phyloP scores from a whole-genome alignment of 768 basidiomycete genomes.

The Infundibulicybe gibba region DNA sequence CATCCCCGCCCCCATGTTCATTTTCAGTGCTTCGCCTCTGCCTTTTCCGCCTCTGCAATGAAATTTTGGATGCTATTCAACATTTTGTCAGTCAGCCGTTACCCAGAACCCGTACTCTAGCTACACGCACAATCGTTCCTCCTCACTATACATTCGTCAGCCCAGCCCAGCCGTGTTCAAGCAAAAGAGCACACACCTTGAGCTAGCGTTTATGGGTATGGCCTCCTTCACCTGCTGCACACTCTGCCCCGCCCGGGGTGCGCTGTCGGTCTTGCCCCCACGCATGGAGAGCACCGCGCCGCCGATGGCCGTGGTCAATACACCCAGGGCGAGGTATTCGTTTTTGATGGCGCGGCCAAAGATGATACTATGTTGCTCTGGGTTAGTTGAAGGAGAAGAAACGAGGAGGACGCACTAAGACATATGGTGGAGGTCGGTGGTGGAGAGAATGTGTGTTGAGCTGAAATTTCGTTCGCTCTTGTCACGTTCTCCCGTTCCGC shows the following conservation, averaged over 20 bases:
- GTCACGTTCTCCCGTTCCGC: too few relatives aligned
- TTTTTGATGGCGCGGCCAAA: constrained; percentile 78
- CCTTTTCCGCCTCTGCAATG: constrained; percentile 82
- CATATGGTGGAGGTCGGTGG: not conserved
- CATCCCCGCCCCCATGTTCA: too few relatives aligned
- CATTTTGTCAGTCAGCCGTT: constrained; percentile 36
- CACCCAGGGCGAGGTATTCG: constrained; percentile 74
- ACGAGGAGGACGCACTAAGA: not conserved
- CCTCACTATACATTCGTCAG: constrained; percentile 50
- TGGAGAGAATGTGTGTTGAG: not conserved
- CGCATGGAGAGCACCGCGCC: constrained; percentile 49
- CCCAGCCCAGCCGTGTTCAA: constrained; percentile 3
- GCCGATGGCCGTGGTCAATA: constrained; percentile 54
- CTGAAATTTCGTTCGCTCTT: too few relatives aligned
- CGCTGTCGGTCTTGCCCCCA: constrained; percentile 49
- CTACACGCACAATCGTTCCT: constrained; percentile 75
- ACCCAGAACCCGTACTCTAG: constrained; percentile 9
- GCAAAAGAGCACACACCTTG: constrained; percentile 49
- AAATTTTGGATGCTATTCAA: constrained; percentile 76
- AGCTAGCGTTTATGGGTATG: constrained; percentile 62
- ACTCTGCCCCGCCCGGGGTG: constrained; percentile 37
- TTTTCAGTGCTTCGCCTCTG: constrained; percentile 46
- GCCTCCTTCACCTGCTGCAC: constrained; percentile 58
- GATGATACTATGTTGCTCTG: constrained; percentile 48
- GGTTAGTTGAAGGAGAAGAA: not conserved